phyloP scores from a whole-genome alignment of 345 rosid species.

The Rubroshorea leprosula region DNA sequence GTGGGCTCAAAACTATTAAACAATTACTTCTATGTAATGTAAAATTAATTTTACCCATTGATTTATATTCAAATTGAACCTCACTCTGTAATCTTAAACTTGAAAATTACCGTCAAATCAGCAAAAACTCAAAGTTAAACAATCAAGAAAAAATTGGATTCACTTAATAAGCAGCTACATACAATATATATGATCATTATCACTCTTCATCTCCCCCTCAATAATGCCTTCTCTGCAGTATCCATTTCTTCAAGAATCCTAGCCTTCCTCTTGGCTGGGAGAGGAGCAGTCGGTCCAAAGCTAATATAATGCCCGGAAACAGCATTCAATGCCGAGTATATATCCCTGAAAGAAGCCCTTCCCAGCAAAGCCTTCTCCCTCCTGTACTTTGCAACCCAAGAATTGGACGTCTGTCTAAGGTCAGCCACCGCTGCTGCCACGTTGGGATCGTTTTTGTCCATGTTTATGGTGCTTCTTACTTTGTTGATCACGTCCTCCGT shows the following conservation, averaged over 20 bases:
- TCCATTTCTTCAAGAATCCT: conserved; percentile 94
- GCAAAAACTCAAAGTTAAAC: background rate
- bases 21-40: too few species aligned
- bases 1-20: too few species aligned
- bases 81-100: conserved; percentile 15
- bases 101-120: background rate
- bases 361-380: conserved; percentile 84
- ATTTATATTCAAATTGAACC: too few species aligned
- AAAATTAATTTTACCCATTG: too few species aligned
- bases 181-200: background rate
- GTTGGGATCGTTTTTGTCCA: conserved; percentile 78
- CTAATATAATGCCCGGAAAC: conserved; percentile 90
- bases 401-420: conserved; percentile 67
- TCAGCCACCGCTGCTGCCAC: conserved; percentile 73
- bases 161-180: background rate
- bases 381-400: conserved; percentile 94
- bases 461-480: conserved; percentile 57
- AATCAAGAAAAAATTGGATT: background rate
- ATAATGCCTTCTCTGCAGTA: conserved; percentile 80
- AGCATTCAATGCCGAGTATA: conserved; percentile 87
- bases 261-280: conserved; percentile 72
- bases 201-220: conserved; percentile 49
- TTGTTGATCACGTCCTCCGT: conserved; percentile 64
- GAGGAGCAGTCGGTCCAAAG: conserved; percentile 88
- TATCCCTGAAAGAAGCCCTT: conserved; percentile 70